phyloP scores from a whole-genome alignment of 31 red algal species.

The Porphyra umbilicalis region DNA sequence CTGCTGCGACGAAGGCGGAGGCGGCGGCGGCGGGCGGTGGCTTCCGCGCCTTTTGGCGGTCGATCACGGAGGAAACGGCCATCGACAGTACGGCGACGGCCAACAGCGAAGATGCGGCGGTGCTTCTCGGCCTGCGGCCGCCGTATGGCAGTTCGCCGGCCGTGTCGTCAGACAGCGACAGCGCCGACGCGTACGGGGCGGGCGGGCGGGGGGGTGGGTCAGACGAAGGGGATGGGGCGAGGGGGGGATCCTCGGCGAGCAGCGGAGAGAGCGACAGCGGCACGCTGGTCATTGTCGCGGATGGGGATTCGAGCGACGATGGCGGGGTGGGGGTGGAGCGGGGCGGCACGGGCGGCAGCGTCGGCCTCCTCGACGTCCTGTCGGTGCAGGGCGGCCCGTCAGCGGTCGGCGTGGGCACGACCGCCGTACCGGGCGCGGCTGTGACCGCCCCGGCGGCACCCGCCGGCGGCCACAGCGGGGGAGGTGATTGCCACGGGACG shows the following conservation, averaged over 20 bases:
- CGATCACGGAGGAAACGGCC: background rate
- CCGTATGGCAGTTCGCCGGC: background rate
- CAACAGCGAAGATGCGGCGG: background rate
- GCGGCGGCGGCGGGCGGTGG: background rate
- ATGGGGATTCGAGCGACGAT: background rate
- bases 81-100: background rate
- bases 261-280: background rate
- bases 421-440: background rate
- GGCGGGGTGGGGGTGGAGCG: background rate
- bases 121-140: background rate
- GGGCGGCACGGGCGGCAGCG: background rate
- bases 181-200: background rate
- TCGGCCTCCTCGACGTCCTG: background rate
- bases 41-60: background rate
- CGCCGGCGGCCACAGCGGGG: background rate
- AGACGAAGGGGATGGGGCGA: background rate
- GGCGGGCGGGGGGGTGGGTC: background rate
- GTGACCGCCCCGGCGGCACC: background rate
- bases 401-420: background rate
- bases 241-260: background rate
- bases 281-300: background rate
- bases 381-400: background rate
- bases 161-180: background rate
- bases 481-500: no score
- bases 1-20: background rate